Evolutionary conservation across 176 grass and related monocot genomes (phyloP).

Genomic region (Urochloa ruziziensis): DNA sequence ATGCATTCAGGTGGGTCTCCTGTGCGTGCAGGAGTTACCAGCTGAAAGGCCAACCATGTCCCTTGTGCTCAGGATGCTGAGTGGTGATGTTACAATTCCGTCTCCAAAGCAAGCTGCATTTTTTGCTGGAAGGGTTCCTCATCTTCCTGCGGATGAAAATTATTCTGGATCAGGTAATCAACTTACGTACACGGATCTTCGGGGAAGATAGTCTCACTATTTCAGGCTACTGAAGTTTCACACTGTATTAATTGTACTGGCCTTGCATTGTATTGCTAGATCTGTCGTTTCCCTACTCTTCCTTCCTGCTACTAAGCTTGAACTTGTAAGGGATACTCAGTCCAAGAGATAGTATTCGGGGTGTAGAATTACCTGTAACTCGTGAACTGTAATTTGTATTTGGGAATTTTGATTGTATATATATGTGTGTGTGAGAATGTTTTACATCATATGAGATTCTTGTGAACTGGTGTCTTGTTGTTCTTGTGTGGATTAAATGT

Average conservation of each 20-base stretch:
- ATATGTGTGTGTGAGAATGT: not conserved
- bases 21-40: slow-evolving; percentile 72
- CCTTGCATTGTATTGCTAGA: not conserved
- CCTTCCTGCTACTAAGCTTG: not conserved
- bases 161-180: slow-evolving; percentile 31
- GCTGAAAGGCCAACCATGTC: slow-evolving; percentile 63
- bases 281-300: not conserved
- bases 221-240: not conserved
- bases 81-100: slow-evolving; percentile 43
- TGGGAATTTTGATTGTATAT: not conserved
- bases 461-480: no score
- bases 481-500: no score
- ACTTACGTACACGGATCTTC: slow-evolving; percentile 23
- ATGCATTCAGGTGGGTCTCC: slow-evolving; percentile 69
- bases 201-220: slow-evolving; percentile 31
- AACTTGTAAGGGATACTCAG: not conserved
- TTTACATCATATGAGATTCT: not conserved
- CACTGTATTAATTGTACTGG: not conserved
- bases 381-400: not conserved
- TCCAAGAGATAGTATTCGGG: not conserved
- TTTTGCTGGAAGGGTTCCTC: slow-evolving; percentile 34
- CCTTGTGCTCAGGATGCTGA: slow-evolving; percentile 51
- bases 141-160: not conserved
- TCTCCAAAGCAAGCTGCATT: slow-evolving; percentile 55
- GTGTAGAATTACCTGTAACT: not conserved